phyloP scores from a whole-genome alignment of 129 eudicot genomes.

The sunflower (Helianthus annuus) region HanXRQr2.0-SUNRISE NC_035446.2:27946903-27947402 shows the following conservation, averaged over 20 bases:
- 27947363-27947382: conserved; percentile 19
- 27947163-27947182: not conserved
- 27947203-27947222: conserved; percentile 22
- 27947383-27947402: conserved; percentile 18
- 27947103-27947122: not conserved
- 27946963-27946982: not conserved
- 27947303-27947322: not conserved
- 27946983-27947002: conserved; percentile 6
- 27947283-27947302: conserved; percentile 16
- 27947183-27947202: conserved; percentile 9
- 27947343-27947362: not conserved
- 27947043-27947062: not conserved
- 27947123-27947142: conserved; percentile 4
- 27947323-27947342: not conserved
- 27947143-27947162: not conserved
- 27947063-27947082: not conserved
- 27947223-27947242: conserved; percentile 4
- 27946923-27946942: conserved; percentile 23
- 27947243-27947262: conserved; percentile 1
- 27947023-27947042: not conserved
- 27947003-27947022: conserved; percentile 4
- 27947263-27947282: conserved; percentile 26
- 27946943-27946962: not conserved
- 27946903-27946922: conserved; percentile 22
- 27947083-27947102: conserved; percentile 9